A percentile compares a stretch with the other conserved stretches of the same genome.
These are phyloP conservation scores for Dichotomocladium elegans DNA, from an alignment of 371 early-diverging fungal genomes.

Conservation along the genomic window DNA sequence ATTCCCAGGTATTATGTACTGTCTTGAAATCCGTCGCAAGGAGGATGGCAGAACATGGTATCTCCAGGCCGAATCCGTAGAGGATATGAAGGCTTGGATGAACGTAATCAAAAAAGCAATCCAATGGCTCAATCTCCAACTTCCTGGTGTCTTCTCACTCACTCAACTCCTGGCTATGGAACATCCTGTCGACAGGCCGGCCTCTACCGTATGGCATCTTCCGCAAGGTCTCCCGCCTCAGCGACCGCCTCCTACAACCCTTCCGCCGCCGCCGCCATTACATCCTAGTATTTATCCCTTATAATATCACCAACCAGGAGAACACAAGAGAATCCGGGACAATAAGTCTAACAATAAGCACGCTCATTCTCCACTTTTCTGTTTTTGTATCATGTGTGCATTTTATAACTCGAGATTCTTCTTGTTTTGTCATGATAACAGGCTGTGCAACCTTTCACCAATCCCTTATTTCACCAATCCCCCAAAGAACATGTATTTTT, in stretches of 20 bases:
- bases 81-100: constrained; percentile 32
- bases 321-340: too few species aligned
- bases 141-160: neutral
- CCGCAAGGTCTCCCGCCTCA: neutral
- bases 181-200: neutral
- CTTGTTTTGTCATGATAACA: too few species aligned
- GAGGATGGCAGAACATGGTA: constrained; percentile 21
- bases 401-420: too few species aligned
- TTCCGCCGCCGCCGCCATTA: neutral
- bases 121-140: neutral
- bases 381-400: too few species aligned
- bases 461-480: too few species aligned
- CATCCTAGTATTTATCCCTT: too few species aligned
- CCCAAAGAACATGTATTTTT: too few species aligned
- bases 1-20: constrained; percentile 20
- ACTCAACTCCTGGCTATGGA: neutral
- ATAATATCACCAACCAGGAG: too few species aligned
- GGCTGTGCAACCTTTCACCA: too few species aligned
- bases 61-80: constrained; percentile 28
- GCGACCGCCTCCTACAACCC: neutral
- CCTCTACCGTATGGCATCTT: neutral
- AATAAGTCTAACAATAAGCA: too few species aligned
- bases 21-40: constrained; percentile 29
- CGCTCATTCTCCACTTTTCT: too few species aligned
- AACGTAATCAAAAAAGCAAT: constrained; percentile 22